These are phyloP conservation scores for Backusella psychrophila DNA, from an alignment of 192 early-diverging fungal species.

Conservation along the genomic window DNA sequence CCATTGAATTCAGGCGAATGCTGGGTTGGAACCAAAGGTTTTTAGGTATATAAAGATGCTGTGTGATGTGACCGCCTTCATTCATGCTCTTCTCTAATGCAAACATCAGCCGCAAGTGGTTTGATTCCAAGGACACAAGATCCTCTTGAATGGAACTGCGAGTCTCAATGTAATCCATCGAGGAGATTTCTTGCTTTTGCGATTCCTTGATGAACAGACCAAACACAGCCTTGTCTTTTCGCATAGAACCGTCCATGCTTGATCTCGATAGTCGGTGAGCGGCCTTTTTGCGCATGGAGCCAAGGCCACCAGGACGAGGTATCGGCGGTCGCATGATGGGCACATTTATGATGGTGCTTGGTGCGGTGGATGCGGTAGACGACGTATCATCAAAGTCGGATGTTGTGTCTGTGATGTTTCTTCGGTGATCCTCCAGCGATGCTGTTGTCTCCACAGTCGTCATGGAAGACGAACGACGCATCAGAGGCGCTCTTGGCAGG, in stretches of 20 bases:
- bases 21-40: slow-evolving; percentile 33
- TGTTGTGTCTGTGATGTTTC: background rate
- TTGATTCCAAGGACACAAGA: background rate
- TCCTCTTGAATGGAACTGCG: background rate
- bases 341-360: background rate
- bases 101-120: slow-evolving; percentile 14
- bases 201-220: slow-evolving; percentile 10
- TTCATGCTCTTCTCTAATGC: slow-evolving; percentile 27
- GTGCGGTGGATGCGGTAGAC: background rate
- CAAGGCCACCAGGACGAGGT: background rate
- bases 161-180: background rate
- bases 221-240: background rate
- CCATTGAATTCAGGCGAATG: slow-evolving; percentile 23
- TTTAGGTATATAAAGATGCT: slow-evolving; percentile 30
- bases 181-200: background rate
- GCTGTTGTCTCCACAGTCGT: background rate
- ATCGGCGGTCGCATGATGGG: background rate
- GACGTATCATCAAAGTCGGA: background rate
- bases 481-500: slow-evolving; percentile 1
- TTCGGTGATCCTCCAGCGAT: background rate
- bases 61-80: slow-evolving; percentile 24
- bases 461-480: background rate
- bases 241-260: slow-evolving; percentile 12
- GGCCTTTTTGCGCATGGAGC: slow-evolving; percentile 16
- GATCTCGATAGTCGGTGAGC: slow-evolving; percentile 10